phyloP scores from a whole-genome alignment of 2,329 filamentous ascomycete genomes.

The Grosmannia huntii region DNA sequence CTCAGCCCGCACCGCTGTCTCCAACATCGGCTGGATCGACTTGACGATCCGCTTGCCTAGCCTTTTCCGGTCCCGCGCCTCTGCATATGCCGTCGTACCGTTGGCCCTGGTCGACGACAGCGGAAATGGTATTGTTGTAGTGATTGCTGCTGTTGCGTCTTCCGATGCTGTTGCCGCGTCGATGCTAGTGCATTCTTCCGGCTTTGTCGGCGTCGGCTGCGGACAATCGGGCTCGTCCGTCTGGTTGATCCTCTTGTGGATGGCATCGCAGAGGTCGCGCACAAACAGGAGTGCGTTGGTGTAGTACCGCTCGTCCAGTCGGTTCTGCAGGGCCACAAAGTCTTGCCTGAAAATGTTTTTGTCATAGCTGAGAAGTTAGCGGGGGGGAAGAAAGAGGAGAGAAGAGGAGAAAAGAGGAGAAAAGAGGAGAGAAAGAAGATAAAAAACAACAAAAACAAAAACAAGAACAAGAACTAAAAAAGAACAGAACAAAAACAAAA shows the following conservation, averaged over 20 bases:
- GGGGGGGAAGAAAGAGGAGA: no score
- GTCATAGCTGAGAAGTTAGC: slow-evolving; percentile 39
- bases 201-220: slow-evolving; percentile 21
- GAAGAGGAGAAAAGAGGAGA: no score
- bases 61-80: slow-evolving; percentile 69
- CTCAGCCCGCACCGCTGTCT: slow-evolving; percentile 66
- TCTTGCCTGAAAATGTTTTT: slow-evolving; percentile 45
- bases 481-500: no score
- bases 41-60: slow-evolving; percentile 86
- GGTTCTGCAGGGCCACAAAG: slow-evolving; percentile 35
- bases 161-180: not conserved
- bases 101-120: not conserved
- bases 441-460: no score
- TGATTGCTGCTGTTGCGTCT: not conserved
- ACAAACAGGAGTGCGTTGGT: slow-evolving; percentile 44
- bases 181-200: not conserved
- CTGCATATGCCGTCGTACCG: no score
- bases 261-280: slow-evolving; percentile 40
- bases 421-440: no score
- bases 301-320: slow-evolving; percentile 43
- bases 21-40: slow-evolving; percentile 63
- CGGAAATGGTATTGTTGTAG: not conserved
- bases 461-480: no score
- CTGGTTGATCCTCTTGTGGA: slow-evolving; percentile 37
- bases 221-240: not conserved